These are phyloP conservation scores for Boletus reticulatus DNA, from an alignment of 768 basidiomycete species.

Conservation along the genomic window DNA sequence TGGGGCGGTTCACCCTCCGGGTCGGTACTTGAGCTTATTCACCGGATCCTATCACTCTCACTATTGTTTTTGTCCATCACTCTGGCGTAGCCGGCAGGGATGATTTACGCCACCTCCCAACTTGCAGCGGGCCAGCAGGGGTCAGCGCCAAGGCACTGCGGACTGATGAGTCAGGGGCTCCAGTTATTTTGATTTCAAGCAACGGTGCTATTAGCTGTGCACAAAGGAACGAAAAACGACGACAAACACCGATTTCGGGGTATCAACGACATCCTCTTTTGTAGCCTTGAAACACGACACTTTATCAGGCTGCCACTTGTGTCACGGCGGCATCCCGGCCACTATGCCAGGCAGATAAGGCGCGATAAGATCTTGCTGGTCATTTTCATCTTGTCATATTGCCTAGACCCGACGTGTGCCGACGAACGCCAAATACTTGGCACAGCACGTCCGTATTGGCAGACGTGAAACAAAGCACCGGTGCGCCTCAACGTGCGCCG, in stretches of 20 bases:
- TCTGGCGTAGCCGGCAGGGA: background rate
- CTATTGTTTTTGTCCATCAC: background rate
- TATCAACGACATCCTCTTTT: background rate
- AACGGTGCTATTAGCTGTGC: background rate
- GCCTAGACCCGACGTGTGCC: background rate
- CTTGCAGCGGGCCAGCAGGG: background rate
- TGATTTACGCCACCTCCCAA: background rate
- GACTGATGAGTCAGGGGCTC: background rate
- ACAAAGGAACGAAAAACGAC: background rate
- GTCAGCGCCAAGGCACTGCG: background rate
- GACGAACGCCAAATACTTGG: background rate
- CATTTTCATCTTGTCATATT: background rate
- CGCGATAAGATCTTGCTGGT: background rate
- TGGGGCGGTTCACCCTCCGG: slow-evolving; percentile 3
- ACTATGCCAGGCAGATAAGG: background rate
- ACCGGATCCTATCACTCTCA: slow-evolving; percentile 3
- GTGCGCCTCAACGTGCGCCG: background rate
- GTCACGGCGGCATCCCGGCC: background rate
- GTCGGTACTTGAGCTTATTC: slow-evolving; percentile 10
- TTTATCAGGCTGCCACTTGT: background rate
- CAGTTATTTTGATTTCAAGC: background rate
- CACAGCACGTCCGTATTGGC: too few relatives aligned
- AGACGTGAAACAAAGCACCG: background rate
- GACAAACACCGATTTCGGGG: background rate
- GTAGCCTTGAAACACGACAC: slow-evolving; percentile 11